These are phyloP conservation scores for Salvia hispanica DNA, from an alignment of 257 asterid genomes.

Conservation along the genomic window DNA sequence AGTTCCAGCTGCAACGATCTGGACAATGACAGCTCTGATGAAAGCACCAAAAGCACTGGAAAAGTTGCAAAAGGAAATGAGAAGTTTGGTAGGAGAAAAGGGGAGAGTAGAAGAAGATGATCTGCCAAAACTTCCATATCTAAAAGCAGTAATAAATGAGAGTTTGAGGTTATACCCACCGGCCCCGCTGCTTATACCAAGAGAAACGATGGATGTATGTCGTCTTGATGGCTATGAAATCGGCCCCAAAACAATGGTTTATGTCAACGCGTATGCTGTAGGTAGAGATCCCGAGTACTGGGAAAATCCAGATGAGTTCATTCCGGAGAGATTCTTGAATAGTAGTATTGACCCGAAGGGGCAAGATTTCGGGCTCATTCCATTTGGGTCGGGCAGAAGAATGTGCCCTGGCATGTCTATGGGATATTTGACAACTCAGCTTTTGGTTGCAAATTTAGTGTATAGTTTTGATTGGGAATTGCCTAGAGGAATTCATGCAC, in stretches of 20 bases:
- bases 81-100: no score
- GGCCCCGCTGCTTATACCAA: conserved; percentile 9
- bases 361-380: conserved; percentile 20
- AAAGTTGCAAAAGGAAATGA: no score
- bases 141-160: no score
- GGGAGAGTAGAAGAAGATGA: no score
- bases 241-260: conserved; percentile 7
- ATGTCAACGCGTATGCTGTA: background rate
- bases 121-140: no score
- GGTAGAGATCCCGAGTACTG: conserved; percentile 26
- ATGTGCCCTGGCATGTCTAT: conserved; percentile 21
- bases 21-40: no score
- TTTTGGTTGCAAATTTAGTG: background rate
- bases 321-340: conserved; percentile 33
- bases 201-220: background rate
- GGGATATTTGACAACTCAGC: conserved; percentile 6
- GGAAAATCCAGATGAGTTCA: conserved; percentile 18
- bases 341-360: conserved; percentile 16
- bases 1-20: no score
- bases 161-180: no score
- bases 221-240: background rate
- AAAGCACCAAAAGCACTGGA: no score
- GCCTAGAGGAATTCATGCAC: background rate
- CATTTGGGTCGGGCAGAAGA: conserved; percentile 25
- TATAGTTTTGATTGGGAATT: background rate